Conservation (phyloP, 2,329 filamentous ascomycete species). For the Beauveria brongniartii region DNA sequence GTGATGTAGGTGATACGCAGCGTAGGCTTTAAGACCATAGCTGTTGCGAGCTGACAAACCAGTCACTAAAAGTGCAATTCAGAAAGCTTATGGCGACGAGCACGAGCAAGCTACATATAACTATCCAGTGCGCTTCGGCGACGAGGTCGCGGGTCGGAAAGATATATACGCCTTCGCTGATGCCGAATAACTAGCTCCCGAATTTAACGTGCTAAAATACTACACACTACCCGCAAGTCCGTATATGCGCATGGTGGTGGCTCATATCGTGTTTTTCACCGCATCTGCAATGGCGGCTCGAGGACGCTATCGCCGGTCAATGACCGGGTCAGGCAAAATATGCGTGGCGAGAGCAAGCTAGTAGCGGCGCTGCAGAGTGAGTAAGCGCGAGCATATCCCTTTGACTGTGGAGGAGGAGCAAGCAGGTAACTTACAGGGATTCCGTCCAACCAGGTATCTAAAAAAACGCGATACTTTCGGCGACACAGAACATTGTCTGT, state of each 20-base stretch:
- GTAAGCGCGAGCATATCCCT: background rate
- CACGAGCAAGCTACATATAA: background rate
- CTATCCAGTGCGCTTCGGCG: constrained; percentile 1
- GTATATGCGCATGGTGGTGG: background rate
- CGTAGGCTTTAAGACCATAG: background rate
- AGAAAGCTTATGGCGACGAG: background rate
- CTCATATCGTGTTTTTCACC: constrained; percentile 1
- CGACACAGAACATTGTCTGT: too few species aligned
- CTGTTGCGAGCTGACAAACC: background rate
- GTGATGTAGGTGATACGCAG: background rate
- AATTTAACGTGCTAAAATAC: constrained; percentile 5
- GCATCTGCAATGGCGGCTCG: background rate
- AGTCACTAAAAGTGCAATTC: background rate
- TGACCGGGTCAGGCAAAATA: background rate
- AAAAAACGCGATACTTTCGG: too few species aligned
- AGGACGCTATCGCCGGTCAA: background rate
- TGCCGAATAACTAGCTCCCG: background rate
- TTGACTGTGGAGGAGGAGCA: too few species aligned
- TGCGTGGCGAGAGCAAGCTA: background rate
- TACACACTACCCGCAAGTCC: constrained; percentile 2
- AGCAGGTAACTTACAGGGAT: too few species aligned
- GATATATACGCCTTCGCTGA: constrained; percentile 9
- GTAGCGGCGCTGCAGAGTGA: constrained; percentile 1
- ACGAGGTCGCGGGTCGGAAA: background rate
- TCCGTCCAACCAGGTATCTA: too few species aligned